Base-by-base conservation (phyloP, 768 basidiomycete genomes). In the Leccinum obscurum region DNA sequence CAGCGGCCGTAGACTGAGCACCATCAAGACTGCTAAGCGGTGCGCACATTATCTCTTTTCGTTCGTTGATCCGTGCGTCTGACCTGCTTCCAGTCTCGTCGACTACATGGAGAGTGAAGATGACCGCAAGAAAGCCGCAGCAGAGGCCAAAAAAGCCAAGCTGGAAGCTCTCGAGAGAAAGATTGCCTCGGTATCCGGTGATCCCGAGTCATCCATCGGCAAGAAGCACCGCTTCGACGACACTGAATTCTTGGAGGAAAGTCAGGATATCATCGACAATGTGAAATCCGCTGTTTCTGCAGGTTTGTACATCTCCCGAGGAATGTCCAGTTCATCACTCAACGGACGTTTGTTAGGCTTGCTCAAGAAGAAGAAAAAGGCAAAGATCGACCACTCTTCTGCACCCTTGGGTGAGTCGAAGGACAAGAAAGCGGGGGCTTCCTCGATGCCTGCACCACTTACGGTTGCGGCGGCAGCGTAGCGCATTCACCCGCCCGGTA, bases 11-110 rank as follows among this genome's bases (percentile, higher is more conserved):
- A 80, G 95, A 62, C 78, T 99, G 28, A 93, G 92, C 68, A 97
- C 96, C 0, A 86, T 99, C 70, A 97, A 98, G 75, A 95, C 98
- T 67, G 97, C 96, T 1, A 93, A 97, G 75, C 90, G 88, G 95
- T 94, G 66, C 53, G 85, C 77, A 22, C 3, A n/a, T 6, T 14
- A 54, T 53, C 8, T 46, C 15, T 35, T 34, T 41, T 4, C 2
- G 4, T 41, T 48, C 51, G 1, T 54, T 44, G 52, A 56, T 15
- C 17, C 11, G n/a, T 15, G 10, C 10, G 7, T 37, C 52, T 62
- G 6, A 69, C 44, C 6, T 57, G 20, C 7, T 2, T 35, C 0
- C 64, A 95, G 93, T 66, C 77, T 96, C 46, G 91, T 90, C 0
- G 87, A 90, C 62, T 92, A 95, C 71, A 83, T 98, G 63, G 93